Evolutionary conservation across 2,329 filamentous ascomycete genomes (phyloP).

Genomic region (Juglanconis sp.): DNA sequence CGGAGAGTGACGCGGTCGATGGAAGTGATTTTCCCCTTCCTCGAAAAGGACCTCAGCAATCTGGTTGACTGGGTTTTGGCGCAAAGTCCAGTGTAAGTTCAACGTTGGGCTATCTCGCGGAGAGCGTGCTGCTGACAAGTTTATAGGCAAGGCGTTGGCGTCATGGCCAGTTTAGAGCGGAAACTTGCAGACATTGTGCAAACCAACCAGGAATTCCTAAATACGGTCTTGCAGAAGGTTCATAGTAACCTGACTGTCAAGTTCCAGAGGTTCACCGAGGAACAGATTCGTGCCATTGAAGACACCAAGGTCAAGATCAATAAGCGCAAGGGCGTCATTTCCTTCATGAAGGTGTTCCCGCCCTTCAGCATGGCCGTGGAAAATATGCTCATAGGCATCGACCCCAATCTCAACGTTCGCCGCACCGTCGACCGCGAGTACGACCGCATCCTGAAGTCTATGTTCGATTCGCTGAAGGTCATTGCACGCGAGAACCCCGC

Average conservation of each 20-base stretch:
- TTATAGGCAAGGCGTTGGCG: slow-evolving; percentile 78
- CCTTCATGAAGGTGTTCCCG: slow-evolving; percentile 92
- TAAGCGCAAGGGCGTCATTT: slow-evolving; percentile 94
- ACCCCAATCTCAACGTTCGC: slow-evolving; percentile 61
- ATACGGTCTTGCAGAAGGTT: slow-evolving; percentile 72
- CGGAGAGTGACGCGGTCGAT: slow-evolving; percentile 80
- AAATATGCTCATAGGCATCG: slow-evolving; percentile 67
- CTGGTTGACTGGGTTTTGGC: slow-evolving; percentile 81
- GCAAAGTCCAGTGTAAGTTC: slow-evolving; percentile 74
- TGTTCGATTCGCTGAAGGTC: slow-evolving; percentile 96
- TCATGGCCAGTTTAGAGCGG: slow-evolving; percentile 76
- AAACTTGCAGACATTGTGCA: slow-evolving; percentile 78
- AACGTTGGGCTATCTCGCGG: neutral
- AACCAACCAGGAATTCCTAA: slow-evolving; percentile 89
- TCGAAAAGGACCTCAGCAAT: slow-evolving; percentile 72
- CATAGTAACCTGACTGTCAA: slow-evolving; percentile 70
- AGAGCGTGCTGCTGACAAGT: slow-evolving; percentile 15
- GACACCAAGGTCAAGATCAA: slow-evolving; percentile 99
- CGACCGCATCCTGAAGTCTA: slow-evolving; percentile 81
- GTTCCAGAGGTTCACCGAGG: slow-evolving; percentile 87
- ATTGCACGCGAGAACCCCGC: slow-evolving; percentile 73
- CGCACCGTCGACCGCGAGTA: slow-evolving; percentile 84
- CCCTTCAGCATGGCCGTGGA: slow-evolving; percentile 79
- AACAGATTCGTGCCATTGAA: slow-evolving; percentile 92
- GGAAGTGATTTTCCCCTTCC: slow-evolving; percentile 82